Conservation (phyloP, 2,329 filamentous ascomycete genomes). For the Pseudopyrenochaeta lycopersici region DNA sequence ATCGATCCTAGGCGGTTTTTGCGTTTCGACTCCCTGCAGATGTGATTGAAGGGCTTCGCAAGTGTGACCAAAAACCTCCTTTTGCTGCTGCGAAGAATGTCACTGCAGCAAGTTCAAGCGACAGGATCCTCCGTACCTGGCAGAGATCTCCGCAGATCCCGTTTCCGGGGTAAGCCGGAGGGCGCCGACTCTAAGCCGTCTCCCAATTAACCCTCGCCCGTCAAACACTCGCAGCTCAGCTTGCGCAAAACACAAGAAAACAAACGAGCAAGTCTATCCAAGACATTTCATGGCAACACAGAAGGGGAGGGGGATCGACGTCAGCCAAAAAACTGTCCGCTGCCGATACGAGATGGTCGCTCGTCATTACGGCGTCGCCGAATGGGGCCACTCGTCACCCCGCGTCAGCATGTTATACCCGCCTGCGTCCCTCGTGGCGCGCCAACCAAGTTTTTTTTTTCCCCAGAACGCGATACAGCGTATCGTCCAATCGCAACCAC, state of each 20-base stretch:
- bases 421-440: not conserved
- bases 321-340: not conserved
- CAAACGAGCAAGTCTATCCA: too few species aligned
- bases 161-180: conserved; percentile 13
- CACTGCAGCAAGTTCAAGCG: not conserved
- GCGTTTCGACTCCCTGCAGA: not conserved
- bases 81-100: not conserved
- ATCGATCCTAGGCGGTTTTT: not conserved
- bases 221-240: not conserved
- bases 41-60: not conserved
- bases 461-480: conserved; percentile 5
- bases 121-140: conserved; percentile 16
- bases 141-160: conserved; percentile 20
- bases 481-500: not conserved
- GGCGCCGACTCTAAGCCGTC: conserved; percentile 3
- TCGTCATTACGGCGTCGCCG: conserved; percentile 7
- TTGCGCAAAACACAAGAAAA: too few species aligned
- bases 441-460: conserved; percentile 5
- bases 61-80: not conserved
- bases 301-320: not conserved
- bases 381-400: not conserved
- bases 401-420: conserved; percentile 4
- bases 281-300: not conserved
- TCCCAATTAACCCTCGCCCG: not conserved
- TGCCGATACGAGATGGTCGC: not conserved